Evolutionary conservation across 2,329 filamentous ascomycete species (phyloP), one percentile per base, ranked within the genome.

Genomic region (Allantophomopsis lycopodina): DNA sequence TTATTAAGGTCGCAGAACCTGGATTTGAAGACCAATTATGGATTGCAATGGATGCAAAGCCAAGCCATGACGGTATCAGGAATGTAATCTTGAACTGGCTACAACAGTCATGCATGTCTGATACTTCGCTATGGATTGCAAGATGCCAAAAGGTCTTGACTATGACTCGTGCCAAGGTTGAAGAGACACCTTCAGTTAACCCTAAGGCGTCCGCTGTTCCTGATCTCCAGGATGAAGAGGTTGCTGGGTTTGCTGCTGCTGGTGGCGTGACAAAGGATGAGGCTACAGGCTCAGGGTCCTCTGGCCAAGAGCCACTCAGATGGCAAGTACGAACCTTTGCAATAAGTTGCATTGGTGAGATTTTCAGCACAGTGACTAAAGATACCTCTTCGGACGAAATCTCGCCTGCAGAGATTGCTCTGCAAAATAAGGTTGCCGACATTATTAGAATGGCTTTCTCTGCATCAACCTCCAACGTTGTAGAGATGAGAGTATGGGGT

Each of bases 301-400:
- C 78, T 7, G 79, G 87, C 15, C 87, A 93, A 50, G 91, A 98
- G 56, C 75, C 91, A 12, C 66, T 98, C 44, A 79, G 87, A 48
- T 98, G 91, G 91, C 91, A 98, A 58, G 89, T 94, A 6, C 79
- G 85, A 28, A 87, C 87, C 2, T 96, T 96, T 60, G 88, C 87
- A 11, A 88, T 98, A 75, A 77, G 81, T 48, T 87, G 87, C 55
- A 69, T 98, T 35, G 80, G 77, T 47, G 86, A 94, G 46, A 74
- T 96, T 16, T 80, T 96, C 47, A 63, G 71, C 33, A 73, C 89
- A 40, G 76, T 94, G 20, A 76, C 73, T 44, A 89, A 87, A 57
- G 83, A 91, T 41, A 76, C 85, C 17, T 69, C 83, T 15, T 75
- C 80, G 21, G 81, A 87, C 44, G 83, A 84, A 28, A 82, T 87